phyloP scores from a whole-genome alignment of 1,139 yeast species.

The Candida buenavistaensis region DNA sequence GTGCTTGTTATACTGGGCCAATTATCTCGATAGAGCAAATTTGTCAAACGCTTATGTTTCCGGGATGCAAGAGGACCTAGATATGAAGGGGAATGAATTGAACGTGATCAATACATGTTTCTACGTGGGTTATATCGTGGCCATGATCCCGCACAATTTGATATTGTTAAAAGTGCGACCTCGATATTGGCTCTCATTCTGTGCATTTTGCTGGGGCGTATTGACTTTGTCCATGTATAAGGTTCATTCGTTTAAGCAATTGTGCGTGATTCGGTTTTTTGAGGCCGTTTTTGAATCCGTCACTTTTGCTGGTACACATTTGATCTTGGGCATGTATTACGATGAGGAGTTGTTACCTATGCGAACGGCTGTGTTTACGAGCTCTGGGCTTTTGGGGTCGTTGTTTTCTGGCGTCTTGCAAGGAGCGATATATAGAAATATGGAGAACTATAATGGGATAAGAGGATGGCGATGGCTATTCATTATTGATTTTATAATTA shows the following conservation, averaged over 20 bases:
- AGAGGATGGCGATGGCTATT: constrained; percentile 73
- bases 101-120: constrained; percentile 56
- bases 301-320: constrained; percentile 54
- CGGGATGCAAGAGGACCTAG: constrained; percentile 57
- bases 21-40: constrained; percentile 47
- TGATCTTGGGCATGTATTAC: constrained; percentile 25
- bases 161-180: constrained; percentile 53
- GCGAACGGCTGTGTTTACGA: constrained; percentile 49
- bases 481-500: constrained; percentile 70
- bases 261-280: constrained; percentile 54
- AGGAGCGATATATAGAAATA: constrained; percentile 38
- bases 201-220: constrained; percentile 56
- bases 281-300: constrained; percentile 57
- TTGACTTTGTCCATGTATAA: constrained; percentile 52
- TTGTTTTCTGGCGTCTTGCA: constrained; percentile 78
- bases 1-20: constrained; percentile 56
- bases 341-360: constrained; percentile 10
- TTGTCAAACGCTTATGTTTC: constrained; percentile 59
- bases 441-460: constrained; percentile 40
- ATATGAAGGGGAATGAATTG: constrained; percentile 48
- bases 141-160: constrained; percentile 57
- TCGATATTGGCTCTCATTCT: constrained; percentile 53
- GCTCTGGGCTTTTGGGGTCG: constrained; percentile 69
- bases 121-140: constrained; percentile 59
- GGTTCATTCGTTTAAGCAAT: constrained; percentile 41